phyloP scores from a whole-genome alignment of 495 filamentous ascomycete species.

The Aspergillus heteromorphus region DNA sequence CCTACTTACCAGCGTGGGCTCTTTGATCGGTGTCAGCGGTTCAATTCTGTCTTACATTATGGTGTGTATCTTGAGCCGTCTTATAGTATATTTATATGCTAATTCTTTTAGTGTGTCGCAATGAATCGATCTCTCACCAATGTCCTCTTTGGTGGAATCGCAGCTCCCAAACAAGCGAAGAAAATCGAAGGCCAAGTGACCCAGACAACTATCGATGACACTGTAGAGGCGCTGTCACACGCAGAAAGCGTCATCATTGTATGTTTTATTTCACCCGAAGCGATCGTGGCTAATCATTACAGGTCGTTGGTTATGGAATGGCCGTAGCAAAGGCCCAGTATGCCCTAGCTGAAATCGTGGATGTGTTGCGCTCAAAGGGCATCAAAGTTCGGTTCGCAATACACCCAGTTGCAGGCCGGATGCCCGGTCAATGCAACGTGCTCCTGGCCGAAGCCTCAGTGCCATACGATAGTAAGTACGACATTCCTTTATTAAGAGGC shows the following conservation, averaged over 20 bases:
- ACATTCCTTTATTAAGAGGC: not conserved
- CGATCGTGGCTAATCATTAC: not conserved
- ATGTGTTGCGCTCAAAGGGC: slow-evolving; percentile 61
- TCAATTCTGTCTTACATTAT: slow-evolving; percentile 79
- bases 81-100: not conserved
- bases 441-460: slow-evolving; percentile 76
- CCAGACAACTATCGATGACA: slow-evolving; percentile 68
- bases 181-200: slow-evolving; percentile 69
- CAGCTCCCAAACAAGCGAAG: slow-evolving; percentile 51
- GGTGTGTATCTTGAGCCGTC: slow-evolving; percentile 16
- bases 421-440: slow-evolving; percentile 86
- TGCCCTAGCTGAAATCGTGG: slow-evolving; percentile 70
- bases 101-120: slow-evolving; percentile 56
- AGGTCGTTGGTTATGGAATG: slow-evolving; percentile 78
- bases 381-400: slow-evolving; percentile 81
- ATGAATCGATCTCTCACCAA: slow-evolving; percentile 81
- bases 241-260: slow-evolving; percentile 74
- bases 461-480: slow-evolving; percentile 63
- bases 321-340: slow-evolving; percentile 85
- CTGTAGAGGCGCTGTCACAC: slow-evolving; percentile 60
- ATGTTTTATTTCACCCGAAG: not conserved
- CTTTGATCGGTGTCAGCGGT: slow-evolving; percentile 74
- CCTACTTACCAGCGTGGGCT: slow-evolving; percentile 70
- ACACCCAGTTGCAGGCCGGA: slow-evolving; percentile 75
- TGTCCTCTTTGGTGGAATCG: slow-evolving; percentile 74